phyloP scores from a whole-genome alignment of 768 basidiomycete species.

The Strobilomyces echinocephalus region DNA sequence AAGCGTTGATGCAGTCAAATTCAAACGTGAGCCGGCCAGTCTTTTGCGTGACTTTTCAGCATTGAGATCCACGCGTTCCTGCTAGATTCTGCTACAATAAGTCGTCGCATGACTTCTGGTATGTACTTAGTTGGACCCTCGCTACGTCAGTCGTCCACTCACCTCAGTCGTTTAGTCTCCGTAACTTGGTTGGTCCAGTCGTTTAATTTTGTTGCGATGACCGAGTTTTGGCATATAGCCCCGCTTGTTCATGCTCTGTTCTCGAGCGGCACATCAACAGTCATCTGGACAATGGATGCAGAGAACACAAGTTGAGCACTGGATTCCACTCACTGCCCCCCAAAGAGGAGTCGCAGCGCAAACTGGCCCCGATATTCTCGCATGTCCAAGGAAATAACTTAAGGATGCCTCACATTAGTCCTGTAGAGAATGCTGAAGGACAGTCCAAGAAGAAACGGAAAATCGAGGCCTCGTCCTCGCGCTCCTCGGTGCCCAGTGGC shows the following conservation, averaged over 20 bases:
- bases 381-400: conserved; percentile 13
- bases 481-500: background rate
- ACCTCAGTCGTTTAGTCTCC: conserved; percentile 4
- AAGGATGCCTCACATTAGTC: conserved; percentile 8
- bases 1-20: too few species aligned
- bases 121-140: background rate
- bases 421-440: conserved; percentile 6
- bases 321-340: background rate
- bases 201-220: background rate
- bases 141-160: background rate
- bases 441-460: conserved; percentile 31
- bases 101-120: conserved; percentile 15
- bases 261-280: conserved; percentile 41
- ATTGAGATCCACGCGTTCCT: background rate
- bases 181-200: conserved; percentile 24
- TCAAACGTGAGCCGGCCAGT: background rate
- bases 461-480: conserved; percentile 11
- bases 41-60: background rate
- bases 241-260: conserved; percentile 45
- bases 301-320: conserved; percentile 12
- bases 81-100: background rate
- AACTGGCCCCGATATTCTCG: conserved; percentile 42
- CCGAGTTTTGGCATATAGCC: conserved; percentile 30
- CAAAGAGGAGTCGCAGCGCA: conserved; percentile 18
- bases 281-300: conserved; percentile 48